phyloP scores from a whole-genome alignment of 169 alveolate species.

The Eimeria acervulina region DNA sequence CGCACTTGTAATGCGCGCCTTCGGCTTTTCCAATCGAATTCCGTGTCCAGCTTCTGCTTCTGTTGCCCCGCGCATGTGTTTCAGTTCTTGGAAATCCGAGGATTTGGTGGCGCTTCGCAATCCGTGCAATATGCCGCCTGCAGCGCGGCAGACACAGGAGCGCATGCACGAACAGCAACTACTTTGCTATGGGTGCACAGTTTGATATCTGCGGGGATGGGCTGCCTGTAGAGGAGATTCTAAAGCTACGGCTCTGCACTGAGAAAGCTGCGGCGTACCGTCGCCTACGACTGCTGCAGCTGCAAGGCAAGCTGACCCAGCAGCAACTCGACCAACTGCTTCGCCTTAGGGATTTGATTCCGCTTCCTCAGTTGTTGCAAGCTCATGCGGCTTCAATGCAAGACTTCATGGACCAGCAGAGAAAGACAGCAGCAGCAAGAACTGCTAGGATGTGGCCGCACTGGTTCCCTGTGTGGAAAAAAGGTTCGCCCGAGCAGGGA shows the following conservation, averaged over 20 bases:
- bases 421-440: background rate
- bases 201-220: background rate
- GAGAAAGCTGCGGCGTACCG: conserved; percentile 61
- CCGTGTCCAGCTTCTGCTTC: background rate
- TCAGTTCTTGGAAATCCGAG: conserved; percentile 58
- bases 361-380: conserved; percentile 38
- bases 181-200: background rate
- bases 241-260: conserved; percentile 34
- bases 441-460: conserved; percentile 3
- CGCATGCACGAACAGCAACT: background rate
- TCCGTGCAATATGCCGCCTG: conserved; percentile 68
- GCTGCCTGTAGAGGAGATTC: conserved; percentile 34
- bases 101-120: conserved; percentile 76
- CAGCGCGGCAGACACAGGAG: background rate
- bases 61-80: background rate
- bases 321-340: conserved; percentile 14
- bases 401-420: conserved; percentile 42
- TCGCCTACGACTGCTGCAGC: conserved; percentile 51
- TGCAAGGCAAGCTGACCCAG: conserved; percentile 40
- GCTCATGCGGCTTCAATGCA: conserved; percentile 61
- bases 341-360: background rate
- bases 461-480: conserved; percentile 34
- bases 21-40: background rate
- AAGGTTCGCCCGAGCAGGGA: background rate
- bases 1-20: background rate